Evolutionary conservation across 768 basidiomycete species (phyloP).

Genomic region (Mycena crocata): DNA sequence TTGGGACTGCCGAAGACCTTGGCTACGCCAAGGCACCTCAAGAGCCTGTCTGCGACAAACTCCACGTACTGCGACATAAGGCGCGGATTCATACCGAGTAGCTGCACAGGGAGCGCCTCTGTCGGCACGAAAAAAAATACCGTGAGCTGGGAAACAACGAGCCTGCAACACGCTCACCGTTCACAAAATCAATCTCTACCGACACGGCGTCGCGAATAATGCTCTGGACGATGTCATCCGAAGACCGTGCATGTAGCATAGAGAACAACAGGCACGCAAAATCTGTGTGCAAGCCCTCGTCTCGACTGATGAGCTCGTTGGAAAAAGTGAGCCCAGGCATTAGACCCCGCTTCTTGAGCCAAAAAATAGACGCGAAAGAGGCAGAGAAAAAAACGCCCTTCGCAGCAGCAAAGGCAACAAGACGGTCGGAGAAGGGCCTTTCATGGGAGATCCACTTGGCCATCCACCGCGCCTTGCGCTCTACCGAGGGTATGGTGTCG

Average conservation of each 20-base stretch:
- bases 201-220: neutral
- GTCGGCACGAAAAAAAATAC: no score
- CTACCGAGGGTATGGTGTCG: neutral
- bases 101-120: neutral
- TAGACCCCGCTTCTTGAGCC: conserved; percentile 95
- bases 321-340: conserved; percentile 92
- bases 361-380: conserved; percentile 93
- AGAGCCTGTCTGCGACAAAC: neutral
- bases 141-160: neutral
- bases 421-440: conserved; percentile 86
- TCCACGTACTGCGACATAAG: conserved; percentile 1
- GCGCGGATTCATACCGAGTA: neutral
- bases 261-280: conserved; percentile 81
- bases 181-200: neutral
- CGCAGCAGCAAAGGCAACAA: conserved; percentile 93
- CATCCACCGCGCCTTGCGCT: neutral
- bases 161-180: neutral
- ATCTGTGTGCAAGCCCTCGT: conserved; percentile 90
- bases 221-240: neutral
- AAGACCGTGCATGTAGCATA: neutral
- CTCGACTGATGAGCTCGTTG: conserved; percentile 86
- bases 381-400: conserved; percentile 97
- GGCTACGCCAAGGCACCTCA: neutral
- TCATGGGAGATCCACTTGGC: conserved; percentile 56
- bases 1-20: neutral